Evolutionary conservation across 768 basidiomycete species (phyloP).

Genomic region (Suillus variegatus): DNA sequence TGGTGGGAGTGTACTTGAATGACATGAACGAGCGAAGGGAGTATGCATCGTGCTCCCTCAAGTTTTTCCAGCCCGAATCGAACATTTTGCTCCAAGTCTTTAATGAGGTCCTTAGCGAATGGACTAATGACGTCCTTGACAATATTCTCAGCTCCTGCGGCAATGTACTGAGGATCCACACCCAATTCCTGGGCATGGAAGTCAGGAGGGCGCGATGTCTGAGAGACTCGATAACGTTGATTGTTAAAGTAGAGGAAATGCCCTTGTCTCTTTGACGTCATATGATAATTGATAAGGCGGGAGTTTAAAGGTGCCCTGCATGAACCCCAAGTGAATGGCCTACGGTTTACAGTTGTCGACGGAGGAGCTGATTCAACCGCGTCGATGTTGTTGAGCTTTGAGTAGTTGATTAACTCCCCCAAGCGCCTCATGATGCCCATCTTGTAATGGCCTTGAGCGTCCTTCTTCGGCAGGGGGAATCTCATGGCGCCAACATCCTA

Average conservation of each 20-base stretch:
- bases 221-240: not conserved
- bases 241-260: conserved; percentile 26
- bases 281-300: not conserved
- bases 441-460: conserved; percentile 3
- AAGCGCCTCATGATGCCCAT: conserved; percentile 27
- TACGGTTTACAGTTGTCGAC: too few relatives aligned
- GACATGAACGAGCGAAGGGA: conserved; percentile 26
- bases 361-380: too few relatives aligned
- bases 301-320: not conserved
- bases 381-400: conserved; percentile 14
- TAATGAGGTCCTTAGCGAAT: conserved; percentile 16
- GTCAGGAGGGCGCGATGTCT: not conserved
- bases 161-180: conserved; percentile 10
- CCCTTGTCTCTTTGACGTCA: not conserved
- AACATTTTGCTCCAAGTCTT: conserved; percentile 21
- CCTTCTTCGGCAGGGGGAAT: conserved; percentile 28
- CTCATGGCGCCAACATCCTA: conserved; percentile 45
- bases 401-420: conserved; percentile 26
- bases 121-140: conserved; percentile 19
- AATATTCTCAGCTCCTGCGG: conserved; percentile 21
- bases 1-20: conserved; percentile 2
- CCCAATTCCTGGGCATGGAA: not conserved
- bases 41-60: conserved; percentile 26
- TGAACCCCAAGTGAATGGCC: too few relatives aligned
- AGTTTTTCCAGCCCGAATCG: conserved; percentile 19